Evolutionary conservation across 1,139 yeast genomes (phyloP).

Genomic region (Lodderomyces elongisporus): DNA sequence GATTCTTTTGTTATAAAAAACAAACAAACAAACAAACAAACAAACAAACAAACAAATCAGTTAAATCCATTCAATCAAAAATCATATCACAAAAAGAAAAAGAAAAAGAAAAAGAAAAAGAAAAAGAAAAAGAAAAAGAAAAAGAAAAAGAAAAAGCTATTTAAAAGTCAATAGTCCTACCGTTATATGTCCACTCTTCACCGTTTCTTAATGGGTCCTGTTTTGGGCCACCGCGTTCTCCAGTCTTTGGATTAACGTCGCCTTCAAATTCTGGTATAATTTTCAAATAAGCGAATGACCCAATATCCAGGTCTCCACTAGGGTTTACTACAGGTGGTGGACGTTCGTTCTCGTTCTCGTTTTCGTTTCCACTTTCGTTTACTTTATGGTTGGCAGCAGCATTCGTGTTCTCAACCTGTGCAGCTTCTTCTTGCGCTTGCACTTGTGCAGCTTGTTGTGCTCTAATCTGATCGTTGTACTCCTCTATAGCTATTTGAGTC

Average conservation of each 20-base stretch:
- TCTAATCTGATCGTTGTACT: conserved; percentile 50
- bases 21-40: too few relatives aligned
- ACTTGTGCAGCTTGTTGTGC: conserved; percentile 16
- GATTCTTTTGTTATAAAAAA: too few relatives aligned
- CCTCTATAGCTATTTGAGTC: conserved; percentile 76
- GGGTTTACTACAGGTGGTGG: conserved; percentile 22
- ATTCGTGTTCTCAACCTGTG: too few relatives aligned
- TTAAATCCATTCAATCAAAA: too few relatives aligned
- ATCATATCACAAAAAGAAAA: too few relatives aligned
- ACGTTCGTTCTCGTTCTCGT: conserved; percentile 20
- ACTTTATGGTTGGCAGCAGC: conserved; percentile 8
- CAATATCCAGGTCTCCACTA: conserved; percentile 39
- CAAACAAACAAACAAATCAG: too few relatives aligned
- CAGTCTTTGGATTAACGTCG: conserved; percentile 85
- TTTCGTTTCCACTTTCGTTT: too few relatives aligned
- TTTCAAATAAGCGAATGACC: conserved; percentile 60
- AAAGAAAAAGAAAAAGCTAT: not conserved
- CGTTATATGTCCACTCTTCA: conserved; percentile 85
- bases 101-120: too few relatives aligned
- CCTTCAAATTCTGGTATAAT: conserved; percentile 96
- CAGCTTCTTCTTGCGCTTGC: not conserved
- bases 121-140: too few relatives aligned
- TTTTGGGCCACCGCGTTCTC: conserved; percentile 97
- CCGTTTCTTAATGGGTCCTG: conserved; percentile 86
- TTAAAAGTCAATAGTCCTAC: conserved; percentile 90